Percentiles rank a stretch among this genome's conserved stretches.
phyloP scores from a whole-genome alignment of 2,329 filamentous ascomycete genomes.

The Cordyceps sp. region DNA sequence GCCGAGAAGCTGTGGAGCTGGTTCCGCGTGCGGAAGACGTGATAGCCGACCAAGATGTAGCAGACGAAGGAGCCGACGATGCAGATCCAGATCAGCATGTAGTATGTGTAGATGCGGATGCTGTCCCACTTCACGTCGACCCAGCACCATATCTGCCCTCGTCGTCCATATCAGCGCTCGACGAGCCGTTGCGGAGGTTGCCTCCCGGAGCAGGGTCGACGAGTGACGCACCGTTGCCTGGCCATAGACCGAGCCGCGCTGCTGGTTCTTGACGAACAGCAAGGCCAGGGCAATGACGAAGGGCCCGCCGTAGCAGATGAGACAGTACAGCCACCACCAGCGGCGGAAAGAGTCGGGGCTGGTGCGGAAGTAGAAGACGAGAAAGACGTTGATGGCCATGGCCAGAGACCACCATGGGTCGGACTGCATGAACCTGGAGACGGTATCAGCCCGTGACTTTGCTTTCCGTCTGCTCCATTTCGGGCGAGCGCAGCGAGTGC shows the following conservation, averaged over 20 bases:
- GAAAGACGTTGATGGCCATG: slow-evolving; percentile 70
- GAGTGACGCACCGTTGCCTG: slow-evolving; percentile 33
- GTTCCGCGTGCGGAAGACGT: slow-evolving; percentile 42
- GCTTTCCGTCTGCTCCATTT: too few relatives aligned
- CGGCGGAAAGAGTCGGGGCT: slow-evolving; percentile 52
- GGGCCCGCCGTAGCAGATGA: slow-evolving; percentile 56
- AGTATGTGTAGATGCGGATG: slow-evolving; percentile 44
- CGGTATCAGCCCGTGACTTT: too few relatives aligned
- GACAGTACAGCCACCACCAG: slow-evolving; percentile 54
- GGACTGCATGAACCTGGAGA: slow-evolving; percentile 54
- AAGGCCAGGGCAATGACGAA: slow-evolving; percentile 50
- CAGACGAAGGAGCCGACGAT: slow-evolving; percentile 36
- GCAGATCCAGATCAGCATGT: slow-evolving; percentile 44
- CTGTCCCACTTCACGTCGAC: slow-evolving; percentile 35
- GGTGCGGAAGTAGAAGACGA: slow-evolving; percentile 46
- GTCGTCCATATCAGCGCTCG: background rate
- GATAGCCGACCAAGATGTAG: slow-evolving; percentile 40
- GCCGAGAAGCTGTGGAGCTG: slow-evolving; percentile 33
- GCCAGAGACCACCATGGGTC: slow-evolving; percentile 65
- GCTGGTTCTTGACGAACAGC: slow-evolving; percentile 32
- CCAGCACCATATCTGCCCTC: slow-evolving; percentile 42
- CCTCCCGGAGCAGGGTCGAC: background rate
- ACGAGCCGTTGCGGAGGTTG: background rate
- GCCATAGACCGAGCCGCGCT: slow-evolving; percentile 29
- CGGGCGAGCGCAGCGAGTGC: background rate